Evolutionary conservation across 1,139 yeast genomes (phyloP), one percentile per base, ranked within the genome.

Genomic region (Scheffersomyces segobiensis): DNA sequence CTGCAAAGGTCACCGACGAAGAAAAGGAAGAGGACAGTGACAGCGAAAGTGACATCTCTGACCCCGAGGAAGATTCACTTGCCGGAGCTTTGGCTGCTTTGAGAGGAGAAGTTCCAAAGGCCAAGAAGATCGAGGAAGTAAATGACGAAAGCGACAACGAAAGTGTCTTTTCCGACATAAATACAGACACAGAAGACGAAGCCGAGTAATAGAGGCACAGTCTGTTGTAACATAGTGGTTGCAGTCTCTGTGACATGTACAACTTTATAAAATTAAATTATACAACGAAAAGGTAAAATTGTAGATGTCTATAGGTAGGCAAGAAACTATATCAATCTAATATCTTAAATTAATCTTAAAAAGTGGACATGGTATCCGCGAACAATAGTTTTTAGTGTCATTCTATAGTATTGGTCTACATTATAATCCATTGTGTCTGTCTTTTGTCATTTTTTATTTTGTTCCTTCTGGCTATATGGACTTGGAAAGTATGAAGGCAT

Each of bases 21-120:
- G 62, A 55, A 63, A 77, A 74, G 53, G 75, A 71, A 21, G 69
- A 67, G 24, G 78, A 74, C 54, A 70, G 71, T 52, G 80, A 81
- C 57, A 69, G 73, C 39, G 87, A 86, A 59, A 73, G 78, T 61
- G 90, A 84, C 65, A 85, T 87, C 58, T 87, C 89, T 48, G 88
- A 84, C 60, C 88, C 89, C 5, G 87, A 84, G 59, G 90, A 85
- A 68, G 90, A 86, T 67, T 77, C 87, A 7, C 71, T 87, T 60
- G 89, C 89, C 18, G 89, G 89, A 50, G 89, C 89, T 2, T 74
- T 87, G 72, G 88, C 90, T 24, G 82, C 84, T 46, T 71, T 87
- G 69, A 82, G 86, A 65, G 89, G 89, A 49, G 83, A 80, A 52
- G 71, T 75, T 17, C 78, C 76, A 60, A 76, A 70, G 67, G 63